Percentiles rank a stretch among this genome's conserved stretches.
phyloP scores from a whole-genome alignment of 441 rosid species.

The Breynia disticha region DNA sequence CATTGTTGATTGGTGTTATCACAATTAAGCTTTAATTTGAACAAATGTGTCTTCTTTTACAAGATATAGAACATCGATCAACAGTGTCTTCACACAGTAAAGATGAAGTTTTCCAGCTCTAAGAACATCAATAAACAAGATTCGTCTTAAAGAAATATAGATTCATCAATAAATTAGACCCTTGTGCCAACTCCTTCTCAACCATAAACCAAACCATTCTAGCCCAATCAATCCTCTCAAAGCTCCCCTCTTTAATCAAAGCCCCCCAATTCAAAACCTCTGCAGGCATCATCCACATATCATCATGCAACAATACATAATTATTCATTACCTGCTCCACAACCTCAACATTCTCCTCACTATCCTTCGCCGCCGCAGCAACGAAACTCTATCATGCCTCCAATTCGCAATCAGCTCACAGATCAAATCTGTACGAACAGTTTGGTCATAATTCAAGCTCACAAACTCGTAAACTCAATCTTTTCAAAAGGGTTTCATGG shows the following conservation, averaged over 20 bases:
- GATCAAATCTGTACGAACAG: slow-evolving; percentile 44
- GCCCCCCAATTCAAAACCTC: slow-evolving; percentile 37
- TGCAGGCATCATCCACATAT: slow-evolving; percentile 63
- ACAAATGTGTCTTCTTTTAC: no score
- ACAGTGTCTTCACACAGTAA: no score
- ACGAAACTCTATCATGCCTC: slow-evolving; percentile 12
- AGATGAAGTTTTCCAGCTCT: no score
- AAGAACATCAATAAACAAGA: no score
- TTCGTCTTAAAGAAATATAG: no score
- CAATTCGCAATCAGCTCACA: slow-evolving; percentile 53
- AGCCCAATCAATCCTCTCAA: slow-evolving; percentile 81
- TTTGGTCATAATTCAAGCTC: slow-evolving; percentile 47
- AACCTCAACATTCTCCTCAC: slow-evolving; percentile 39
- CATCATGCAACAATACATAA: slow-evolving; percentile 70
- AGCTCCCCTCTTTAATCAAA: slow-evolving; percentile 43
- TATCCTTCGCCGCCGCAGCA: slow-evolving; percentile 17
- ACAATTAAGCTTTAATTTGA: no score
- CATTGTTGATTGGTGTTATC: no score
- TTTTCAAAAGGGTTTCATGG: slow-evolving; percentile 49
- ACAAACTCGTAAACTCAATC: slow-evolving; percentile 79
- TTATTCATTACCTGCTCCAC: slow-evolving; percentile 48
- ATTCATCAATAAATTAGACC: slow-evolving; percentile 29
- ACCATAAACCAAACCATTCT: slow-evolving; percentile 77
- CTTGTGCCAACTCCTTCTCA: slow-evolving; percentile 56
- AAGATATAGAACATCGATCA: no score